Base-by-base conservation (phyloP, 345 rosid species). In the Citrus unshiu region DNA sequence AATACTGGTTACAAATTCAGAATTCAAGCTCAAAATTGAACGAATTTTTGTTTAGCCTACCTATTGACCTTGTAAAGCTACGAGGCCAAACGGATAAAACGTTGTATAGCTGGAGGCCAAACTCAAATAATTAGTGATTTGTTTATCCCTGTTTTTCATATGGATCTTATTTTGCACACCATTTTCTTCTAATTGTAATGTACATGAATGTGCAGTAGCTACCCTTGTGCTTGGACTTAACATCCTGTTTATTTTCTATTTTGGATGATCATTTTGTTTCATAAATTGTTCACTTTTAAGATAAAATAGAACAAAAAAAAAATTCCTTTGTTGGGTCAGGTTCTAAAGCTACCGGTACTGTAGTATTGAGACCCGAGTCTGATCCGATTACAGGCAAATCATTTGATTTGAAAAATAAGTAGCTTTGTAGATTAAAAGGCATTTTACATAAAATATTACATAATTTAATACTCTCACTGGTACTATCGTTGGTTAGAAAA, bases 51-150 rank as follows among this genome's bases (percentile, higher is more conserved):
- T 56, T 21, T 56, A 63, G 74, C 60, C 68, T n/a, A 8, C 46
- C 25, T 32, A 49, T 54, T 12, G 71, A 46, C 58, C 27, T 8
- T 40, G 78, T 32, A 40, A 77, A 72, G 76, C 72, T 67, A 32
- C 49, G 13, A 67, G 49, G 61, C 78, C 78, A 29, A 72, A 60
- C 21, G 60, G 81, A 73, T 76, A 10, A 22, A 76, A 43, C 37
- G 24, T 54, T 72, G 80, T 76, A 79, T 73, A 72, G 80, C 72
- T 35, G 60, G 78, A 68, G 60, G 56, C 77, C 63, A 46, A 32
- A 54, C 46, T 66, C 66, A 39, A 62, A 72, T 40, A 22, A 35
- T 32, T 35, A 34, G 70, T 63, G 24, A 56, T n/a, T 78, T 49
- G 40, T 30, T 74, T 35, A 19, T 0, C 60, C 40, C 10, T 18